Evolutionary conservation across 2,329 filamentous ascomycete species (phyloP).

Genomic region (Aspergillus sp.): DNA sequence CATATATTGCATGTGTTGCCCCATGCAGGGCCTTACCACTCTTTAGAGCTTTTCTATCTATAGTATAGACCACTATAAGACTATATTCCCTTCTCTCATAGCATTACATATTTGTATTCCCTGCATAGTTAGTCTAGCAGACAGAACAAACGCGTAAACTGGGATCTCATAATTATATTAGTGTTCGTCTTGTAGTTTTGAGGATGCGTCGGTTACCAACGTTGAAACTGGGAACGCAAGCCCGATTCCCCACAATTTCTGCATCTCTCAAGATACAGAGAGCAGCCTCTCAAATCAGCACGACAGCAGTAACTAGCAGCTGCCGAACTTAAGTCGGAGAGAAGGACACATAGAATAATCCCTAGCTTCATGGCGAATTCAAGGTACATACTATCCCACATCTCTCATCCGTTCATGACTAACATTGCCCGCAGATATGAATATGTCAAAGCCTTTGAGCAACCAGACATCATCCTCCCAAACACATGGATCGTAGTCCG

Average conservation of each 20-base stretch:
- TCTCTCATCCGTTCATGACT: not conserved
- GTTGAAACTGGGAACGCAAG: not conserved
- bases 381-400: constrained; percentile 6
- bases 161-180: not conserved
- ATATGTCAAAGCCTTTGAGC: constrained; percentile 91
- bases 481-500: constrained; percentile 97
- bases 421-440: constrained; percentile 69
- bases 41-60: constrained; percentile 7
- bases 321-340: not conserved
- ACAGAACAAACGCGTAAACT: no score
- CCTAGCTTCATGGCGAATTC: constrained; percentile 23
- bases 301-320: not conserved
- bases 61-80: constrained; percentile 8
- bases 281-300: not conserved
- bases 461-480: constrained; percentile 75
- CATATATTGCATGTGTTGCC: not conserved
- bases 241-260: constrained; percentile 12
- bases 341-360: not conserved
- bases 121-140: not conserved
- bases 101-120: not conserved
- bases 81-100: not conserved
- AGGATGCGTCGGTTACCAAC: constrained; percentile 4
- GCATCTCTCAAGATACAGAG: not conserved
- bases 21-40: not conserved
- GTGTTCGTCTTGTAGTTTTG: not conserved